Evolutionary conservation across 306 rosid species (phyloP), one percentile per base, ranked within the genome.

Genomic region (Prunus mira): DNA sequence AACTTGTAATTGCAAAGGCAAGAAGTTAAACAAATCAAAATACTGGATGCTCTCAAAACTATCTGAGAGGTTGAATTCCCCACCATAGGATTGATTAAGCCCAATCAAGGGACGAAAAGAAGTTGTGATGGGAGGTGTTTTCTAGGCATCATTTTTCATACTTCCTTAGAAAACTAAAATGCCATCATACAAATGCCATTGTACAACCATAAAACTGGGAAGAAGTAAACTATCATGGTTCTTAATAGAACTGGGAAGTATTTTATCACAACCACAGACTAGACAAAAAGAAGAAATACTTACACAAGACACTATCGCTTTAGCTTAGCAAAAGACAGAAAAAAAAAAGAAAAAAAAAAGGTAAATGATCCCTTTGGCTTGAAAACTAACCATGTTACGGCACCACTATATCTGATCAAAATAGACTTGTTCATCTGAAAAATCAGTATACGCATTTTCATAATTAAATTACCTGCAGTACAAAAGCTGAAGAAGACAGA

Each of bases 401-500:
- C 43, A 69, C 34, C 41, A 3, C 73, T 32, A 34, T 45, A 57
- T 45, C 57, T 28, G 19, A 19, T 6, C 0, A 20, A 52, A 54
- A 34, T 27, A 49, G 38, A 45, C 13, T 64, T 57, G 15, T 49
- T 43, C 34, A 54, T 49, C 25, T 12, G 46, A 22, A 3, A 65
- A 62, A 27, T 28, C 24, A 57, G 19, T 38, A 28, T 74, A n/a
- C 25, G 49, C 43, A 51, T 19, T 65, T 73, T 71, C 77, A 68
- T 27, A 57, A 18, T 28, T 60, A 71, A 76, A 82, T 64, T 95
- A 92, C 99, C 98, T 95, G 98, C 12, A 95, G 87, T 79, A 95
- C 99, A 92, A 95, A 95, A 73, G 99, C 99, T 75, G 99, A 95
- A 72, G 99, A 95, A 27, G 98, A 95, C 46, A 95, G 78, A 81